Evolutionary conservation across 2,329 filamentous ascomycete genomes (phyloP), one percentile per base, ranked within the genome.

Genomic region (Onygena corvina): DNA sequence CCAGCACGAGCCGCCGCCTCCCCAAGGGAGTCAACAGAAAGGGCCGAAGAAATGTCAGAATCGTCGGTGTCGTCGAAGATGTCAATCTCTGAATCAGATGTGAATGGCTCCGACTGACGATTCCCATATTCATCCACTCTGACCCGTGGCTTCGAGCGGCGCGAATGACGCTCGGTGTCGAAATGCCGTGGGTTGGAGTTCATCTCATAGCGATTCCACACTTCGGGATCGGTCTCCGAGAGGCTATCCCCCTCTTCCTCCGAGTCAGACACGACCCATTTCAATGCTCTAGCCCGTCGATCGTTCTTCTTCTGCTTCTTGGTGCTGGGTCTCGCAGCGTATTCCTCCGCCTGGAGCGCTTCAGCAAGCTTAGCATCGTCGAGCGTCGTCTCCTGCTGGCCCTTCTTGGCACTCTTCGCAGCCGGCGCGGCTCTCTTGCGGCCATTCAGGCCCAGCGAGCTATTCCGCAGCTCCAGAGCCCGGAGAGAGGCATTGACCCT

Each of bases 261-360:
- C 2, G 42, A 20, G 23, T 16, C 23, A n/a, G 42, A 4, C 23
- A 46, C 18, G 46, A 49, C 36, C 3, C 2, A 12, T 4, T 25
- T 40, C n/a, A n/a, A n/a, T 8, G 16, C 34, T 51, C 35, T 50
- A 38, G 20, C 55, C 45, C 27, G 50, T 51, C 23, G 53, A 12
- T 53, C 53, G 7, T 23, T 14, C 9, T 56, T 49, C 56, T 65
- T 67, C 35, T 54, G 63, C 53, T 67, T 67, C 57, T 71, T 70
- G 4, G 51, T 52, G 8, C 53, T 59, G 7, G 60, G 55, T 18
- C 60, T 56, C 8, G 49, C 40, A 16, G 63, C 61, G 48, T 76
- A 75, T 54, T 76, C 73, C 55, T 79, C 70, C 25, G 75, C 67
- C 57, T 83, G 80, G 47, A 84, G 65, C 35, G 66, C 66, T 38